Conservation (phyloP, 192 early-diverging fungal genomes). For the Linnemannia hyalina region DNA sequence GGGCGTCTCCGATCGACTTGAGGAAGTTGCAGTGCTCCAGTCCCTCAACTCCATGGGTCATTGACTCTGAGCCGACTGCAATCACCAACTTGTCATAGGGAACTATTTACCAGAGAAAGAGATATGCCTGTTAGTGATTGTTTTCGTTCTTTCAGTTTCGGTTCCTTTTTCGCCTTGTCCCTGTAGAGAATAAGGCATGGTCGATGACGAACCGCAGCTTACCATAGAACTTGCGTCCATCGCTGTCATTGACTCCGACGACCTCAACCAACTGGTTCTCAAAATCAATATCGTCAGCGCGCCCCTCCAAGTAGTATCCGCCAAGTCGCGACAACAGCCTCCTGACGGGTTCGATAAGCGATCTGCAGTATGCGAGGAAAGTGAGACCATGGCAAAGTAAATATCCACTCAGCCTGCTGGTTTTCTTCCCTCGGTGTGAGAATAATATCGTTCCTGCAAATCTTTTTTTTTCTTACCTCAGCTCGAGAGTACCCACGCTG, state of each 20-base stretch:
- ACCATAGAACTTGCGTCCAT: conserved; percentile 61
- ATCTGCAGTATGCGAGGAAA: conserved; percentile 42
- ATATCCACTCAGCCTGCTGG: background rate
- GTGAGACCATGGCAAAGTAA: background rate
- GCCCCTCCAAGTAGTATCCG: conserved; percentile 64
- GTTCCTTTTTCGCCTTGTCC: background rate
- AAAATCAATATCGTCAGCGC: conserved; percentile 65
- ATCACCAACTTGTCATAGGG: conserved; percentile 71
- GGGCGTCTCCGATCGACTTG: conserved; percentile 77
- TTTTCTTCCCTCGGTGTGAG: background rate
- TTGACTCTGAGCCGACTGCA: conserved; percentile 68
- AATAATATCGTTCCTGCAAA: background rate
- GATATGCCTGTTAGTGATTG: background rate
- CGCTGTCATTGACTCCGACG: conserved; percentile 23
- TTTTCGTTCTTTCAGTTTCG: background rate
- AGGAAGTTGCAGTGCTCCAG: conserved; percentile 70
- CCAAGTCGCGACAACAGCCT: conserved; percentile 57
- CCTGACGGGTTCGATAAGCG: conserved; percentile 66
- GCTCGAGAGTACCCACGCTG: conserved; percentile 69
- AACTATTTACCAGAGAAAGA: conserved; percentile 9
- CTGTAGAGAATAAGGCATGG: background rate
- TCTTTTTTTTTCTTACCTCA: conserved; percentile 57
- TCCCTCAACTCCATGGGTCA: conserved; percentile 76
- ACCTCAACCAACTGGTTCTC: conserved; percentile 66
- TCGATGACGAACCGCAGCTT: conserved; percentile 8